Evolutionary conservation across 1,139 yeast species (phyloP), one percentile per base, ranked within the genome.

Genomic region (Blastobotrys aristatus): DNA sequence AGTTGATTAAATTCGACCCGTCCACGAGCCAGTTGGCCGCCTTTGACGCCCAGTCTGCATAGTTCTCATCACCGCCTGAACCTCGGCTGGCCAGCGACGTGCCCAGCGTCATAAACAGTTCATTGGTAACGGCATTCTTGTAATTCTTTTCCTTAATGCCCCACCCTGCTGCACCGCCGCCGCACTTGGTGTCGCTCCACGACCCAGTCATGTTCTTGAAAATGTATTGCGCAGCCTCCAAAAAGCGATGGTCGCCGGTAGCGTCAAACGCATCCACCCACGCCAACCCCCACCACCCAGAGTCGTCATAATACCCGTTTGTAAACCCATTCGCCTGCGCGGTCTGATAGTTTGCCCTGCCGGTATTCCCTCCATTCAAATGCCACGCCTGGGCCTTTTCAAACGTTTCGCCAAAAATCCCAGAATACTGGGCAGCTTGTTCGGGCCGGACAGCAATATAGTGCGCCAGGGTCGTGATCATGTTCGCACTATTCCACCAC

Each of bases 221-320:
- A n/a, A 53, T 46, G 13, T 47, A 27, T 16, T 37, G 30, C 3
- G 56, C 54, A 2, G 52, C 44, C 14, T 34, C 35, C 32, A 54
- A 37, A 34, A 47, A 53, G 20, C 34, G 22, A 1, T 13, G 22
- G 27, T 52, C 41, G 11, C 43, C 41, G 14, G 55, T 50, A 20
- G 47, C 30, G 36, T 54, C 57, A 30, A 48, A 53, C 16, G 49
- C 49, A 6, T 35, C 32, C 16, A 54, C 38, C 57, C 56, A 53
- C 1, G 56, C 56, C 27, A 48, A 38, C 7, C 51, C 56, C 55
- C 55, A 54, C 57, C 57, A 54, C 11, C 55, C 53, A 21, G 46
- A 52, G 33, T 54, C 57, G 33, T 54, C 57, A 32, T 50, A 53
- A 40, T 36, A 54, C 18, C 32, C 47, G 33, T 53, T 51, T 10